A percentile compares a stretch with the other conserved stretches of the same genome.
phyloP scores from a whole-genome alignment of 1,284 basidiomycete species.

The Athelia psychrophila region DNA sequence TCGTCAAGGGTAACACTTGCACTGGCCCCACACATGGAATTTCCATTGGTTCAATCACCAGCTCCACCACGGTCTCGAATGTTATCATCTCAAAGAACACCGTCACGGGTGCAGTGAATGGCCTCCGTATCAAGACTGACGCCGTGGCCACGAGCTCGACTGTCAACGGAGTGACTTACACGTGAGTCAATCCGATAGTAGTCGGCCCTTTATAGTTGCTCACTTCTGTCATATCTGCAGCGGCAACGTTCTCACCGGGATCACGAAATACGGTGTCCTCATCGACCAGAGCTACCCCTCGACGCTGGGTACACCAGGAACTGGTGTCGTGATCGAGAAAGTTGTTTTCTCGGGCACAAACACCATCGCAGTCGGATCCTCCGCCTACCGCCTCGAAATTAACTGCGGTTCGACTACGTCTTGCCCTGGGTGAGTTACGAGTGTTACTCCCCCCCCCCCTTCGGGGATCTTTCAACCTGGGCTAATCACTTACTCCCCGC shows the following conservation, averaged over 20 bases:
- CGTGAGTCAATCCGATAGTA: conserved; percentile 20
- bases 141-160: conserved; percentile 27
- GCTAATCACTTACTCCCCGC: too few relatives aligned
- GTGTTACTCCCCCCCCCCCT: too few relatives aligned
- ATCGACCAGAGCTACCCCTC: conserved; percentile 40
- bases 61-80: conserved; percentile 30
- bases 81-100: conserved; percentile 37
- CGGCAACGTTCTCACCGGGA: conserved; percentile 13
- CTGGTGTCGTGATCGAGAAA: conserved; percentile 17
- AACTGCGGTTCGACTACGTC: conserved; percentile 16
- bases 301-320: conserved; percentile 34
- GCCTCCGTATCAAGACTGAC: conserved; percentile 39
- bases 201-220: conserved; percentile 12
- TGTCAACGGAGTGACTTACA: conserved; percentile 35
- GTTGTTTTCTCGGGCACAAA: conserved; percentile 11
- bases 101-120: conserved; percentile 21
- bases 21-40: conserved; percentile 45
- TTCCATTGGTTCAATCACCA: conserved; percentile 46
- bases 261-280: conserved; percentile 28
- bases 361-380: conserved; percentile 14
- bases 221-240: conserved; percentile 2
- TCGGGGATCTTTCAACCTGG: too few relatives aligned
- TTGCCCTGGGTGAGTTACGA: conserved; percentile 11
- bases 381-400: conserved; percentile 15
- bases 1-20: conserved; percentile 36